These are phyloP conservation scores for Coleophoma eucalyptorum DNA, from an alignment of 2,329 filamentous ascomycete species.

Conservation along the genomic window DNA sequence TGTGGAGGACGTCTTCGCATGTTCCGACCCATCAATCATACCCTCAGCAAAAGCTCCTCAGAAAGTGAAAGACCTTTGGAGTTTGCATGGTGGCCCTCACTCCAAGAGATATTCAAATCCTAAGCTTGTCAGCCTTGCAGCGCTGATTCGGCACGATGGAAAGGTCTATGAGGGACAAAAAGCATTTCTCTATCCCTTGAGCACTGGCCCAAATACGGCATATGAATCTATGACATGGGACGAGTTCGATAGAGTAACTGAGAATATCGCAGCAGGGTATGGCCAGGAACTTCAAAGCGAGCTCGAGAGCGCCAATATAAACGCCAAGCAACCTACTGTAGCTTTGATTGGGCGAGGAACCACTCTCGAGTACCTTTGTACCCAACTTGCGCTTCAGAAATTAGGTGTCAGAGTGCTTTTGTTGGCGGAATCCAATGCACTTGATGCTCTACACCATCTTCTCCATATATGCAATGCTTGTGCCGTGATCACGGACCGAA, in stretches of 20 bases:
- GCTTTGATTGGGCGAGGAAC: conserved; percentile 24
- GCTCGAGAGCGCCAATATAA: conserved; percentile 19
- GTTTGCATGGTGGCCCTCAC: conserved; percentile 26
- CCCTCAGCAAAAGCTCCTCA: conserved; percentile 18
- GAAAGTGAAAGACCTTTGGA: conserved; percentile 24
- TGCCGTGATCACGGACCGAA: conserved; percentile 24
- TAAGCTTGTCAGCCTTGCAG: conserved; percentile 22
- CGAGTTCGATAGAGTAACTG: conserved; percentile 21
- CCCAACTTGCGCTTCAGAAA: conserved; percentile 26
- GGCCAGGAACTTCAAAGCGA: conserved; percentile 15
- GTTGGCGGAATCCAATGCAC: conserved; percentile 24
- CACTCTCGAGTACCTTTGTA: conserved; percentile 25
- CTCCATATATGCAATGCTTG: conserved; percentile 20
- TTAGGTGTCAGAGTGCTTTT: conserved; percentile 25
- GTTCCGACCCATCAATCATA: conserved; percentile 23
- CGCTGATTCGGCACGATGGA: conserved; percentile 23
- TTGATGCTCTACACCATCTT: conserved; percentile 21
- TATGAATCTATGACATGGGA: conserved; percentile 24
- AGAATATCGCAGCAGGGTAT: conserved; percentile 20
- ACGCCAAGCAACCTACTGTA: conserved; percentile 23
- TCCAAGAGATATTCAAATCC: conserved; percentile 24
- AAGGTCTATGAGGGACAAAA: conserved; percentile 16
- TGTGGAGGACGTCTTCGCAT: conserved; percentile 7
- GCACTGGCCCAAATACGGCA: conserved; percentile 8
- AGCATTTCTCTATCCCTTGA: conserved; percentile 23